Conservation (phyloP, 2,329 filamentous ascomycete genomes). For the Colletotrichum cordylinicola region DNA sequence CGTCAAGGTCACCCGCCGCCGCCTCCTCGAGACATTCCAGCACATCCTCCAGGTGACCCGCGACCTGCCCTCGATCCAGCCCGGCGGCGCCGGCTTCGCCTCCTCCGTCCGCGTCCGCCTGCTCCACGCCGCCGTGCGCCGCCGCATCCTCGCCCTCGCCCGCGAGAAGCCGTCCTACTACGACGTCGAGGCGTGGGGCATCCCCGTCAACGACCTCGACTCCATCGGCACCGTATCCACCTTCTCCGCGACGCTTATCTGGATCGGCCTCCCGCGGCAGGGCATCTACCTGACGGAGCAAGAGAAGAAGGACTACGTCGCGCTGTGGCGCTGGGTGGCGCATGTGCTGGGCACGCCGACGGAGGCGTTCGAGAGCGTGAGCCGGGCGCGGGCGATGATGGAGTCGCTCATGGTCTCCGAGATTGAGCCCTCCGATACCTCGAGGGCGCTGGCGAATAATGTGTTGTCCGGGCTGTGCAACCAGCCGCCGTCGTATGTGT, state of each 20-base stretch:
- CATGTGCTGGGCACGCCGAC: slow-evolving; percentile 74
- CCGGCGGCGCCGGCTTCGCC: slow-evolving; percentile 67
- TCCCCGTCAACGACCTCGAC: slow-evolving; percentile 79
- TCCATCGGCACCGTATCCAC: slow-evolving; percentile 73
- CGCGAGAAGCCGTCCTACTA: slow-evolving; percentile 63
- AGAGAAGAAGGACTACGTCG: slow-evolving; percentile 74
- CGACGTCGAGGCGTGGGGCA: slow-evolving; percentile 60
- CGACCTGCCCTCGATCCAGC: slow-evolving; percentile 69
- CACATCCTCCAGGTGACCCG: slow-evolving; percentile 75
- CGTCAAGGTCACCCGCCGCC: slow-evolving; percentile 67
- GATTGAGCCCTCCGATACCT: slow-evolving; percentile 68
- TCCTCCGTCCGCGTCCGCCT: slow-evolving; percentile 69
- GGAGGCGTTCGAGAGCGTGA: slow-evolving; percentile 61
- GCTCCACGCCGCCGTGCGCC: slow-evolving; percentile 68
- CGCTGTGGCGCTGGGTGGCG: slow-evolving; percentile 78
- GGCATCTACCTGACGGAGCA: slow-evolving; percentile 68
- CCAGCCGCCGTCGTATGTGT: slow-evolving; percentile 69
- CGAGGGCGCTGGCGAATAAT: slow-evolving; percentile 73
- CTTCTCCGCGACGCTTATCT: slow-evolving; percentile 73
- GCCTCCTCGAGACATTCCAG: slow-evolving; percentile 74
- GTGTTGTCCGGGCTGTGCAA: slow-evolving; percentile 73
- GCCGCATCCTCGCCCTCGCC: slow-evolving; percentile 65
- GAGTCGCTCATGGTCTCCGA: slow-evolving; percentile 72
- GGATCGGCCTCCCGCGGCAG: slow-evolving; percentile 73
- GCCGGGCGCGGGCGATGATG: slow-evolving; percentile 66